Evolutionary conservation across 108 stramenopile genomes (phyloP).

Genomic region (Schizochytrium sp.): DNA sequence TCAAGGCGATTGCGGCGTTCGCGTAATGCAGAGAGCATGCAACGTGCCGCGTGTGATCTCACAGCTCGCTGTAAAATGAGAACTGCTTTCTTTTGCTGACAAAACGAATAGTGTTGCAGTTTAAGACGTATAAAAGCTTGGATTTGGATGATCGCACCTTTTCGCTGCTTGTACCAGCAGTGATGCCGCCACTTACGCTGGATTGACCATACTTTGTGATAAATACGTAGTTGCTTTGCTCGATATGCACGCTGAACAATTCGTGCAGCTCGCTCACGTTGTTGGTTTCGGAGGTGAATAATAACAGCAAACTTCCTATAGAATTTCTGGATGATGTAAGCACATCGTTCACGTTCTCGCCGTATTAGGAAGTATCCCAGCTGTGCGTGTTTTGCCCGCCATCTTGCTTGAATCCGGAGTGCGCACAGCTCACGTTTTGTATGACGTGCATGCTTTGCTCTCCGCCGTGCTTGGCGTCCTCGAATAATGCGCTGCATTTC

Average conservation of each 20-base stretch:
- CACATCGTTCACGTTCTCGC: not conserved
- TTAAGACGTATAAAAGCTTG: not conserved
- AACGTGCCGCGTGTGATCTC: not conserved
- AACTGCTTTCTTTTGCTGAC: not conserved
- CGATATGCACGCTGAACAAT: conserved; percentile 9
- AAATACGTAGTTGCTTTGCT: not conserved
- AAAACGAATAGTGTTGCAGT: not conserved
- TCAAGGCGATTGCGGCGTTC: conserved; percentile 5
- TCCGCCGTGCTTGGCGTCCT: not conserved
- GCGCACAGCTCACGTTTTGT: not conserved
- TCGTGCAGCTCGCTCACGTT: not conserved
- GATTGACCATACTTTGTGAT: not conserved
- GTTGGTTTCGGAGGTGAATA: not conserved
- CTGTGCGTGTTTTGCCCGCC: conserved; percentile 40
- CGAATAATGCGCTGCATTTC: not conserved
- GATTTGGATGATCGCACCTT: not conserved
- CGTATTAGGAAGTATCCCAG: conserved; percentile 25
- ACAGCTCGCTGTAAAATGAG: not conserved
- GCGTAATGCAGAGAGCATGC: conserved; percentile 20
- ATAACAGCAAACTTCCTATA: not conserved
- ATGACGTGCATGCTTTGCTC: not conserved
- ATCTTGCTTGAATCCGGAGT: not conserved
- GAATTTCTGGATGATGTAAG: not conserved
- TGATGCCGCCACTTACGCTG: not conserved
- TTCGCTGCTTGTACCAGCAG: not conserved